Percentiles rank a stretch among this genome's conserved stretches.
Evolutionary conservation across 2,329 filamentous ascomycete genomes (phyloP).

Genomic region (Pseudopithomyces chartarum): DNA sequence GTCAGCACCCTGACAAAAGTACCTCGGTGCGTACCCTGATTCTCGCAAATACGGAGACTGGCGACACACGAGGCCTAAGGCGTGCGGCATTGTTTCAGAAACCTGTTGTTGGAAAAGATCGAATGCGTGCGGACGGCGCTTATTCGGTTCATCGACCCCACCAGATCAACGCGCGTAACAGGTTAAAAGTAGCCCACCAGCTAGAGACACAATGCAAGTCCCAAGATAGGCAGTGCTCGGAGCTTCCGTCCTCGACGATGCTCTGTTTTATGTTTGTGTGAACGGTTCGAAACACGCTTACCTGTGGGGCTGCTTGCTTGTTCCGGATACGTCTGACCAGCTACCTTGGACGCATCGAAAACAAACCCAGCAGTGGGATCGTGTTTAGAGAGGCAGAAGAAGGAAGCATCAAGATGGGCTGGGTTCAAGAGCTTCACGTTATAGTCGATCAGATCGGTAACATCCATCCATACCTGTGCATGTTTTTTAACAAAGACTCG

Average conservation of each 20-base stretch:
- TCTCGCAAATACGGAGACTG: slow-evolving; percentile 6
- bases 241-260: neutral
- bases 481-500: slow-evolving; percentile 12
- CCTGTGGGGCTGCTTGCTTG: slow-evolving; percentile 21
- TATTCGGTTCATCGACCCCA: slow-evolving; percentile 2
- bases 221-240: neutral
- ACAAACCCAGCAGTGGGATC: slow-evolving; percentile 81
- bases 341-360: slow-evolving; percentile 73
- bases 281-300: neutral
- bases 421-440: slow-evolving; percentile 74
- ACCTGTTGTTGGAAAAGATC: neutral
- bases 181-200: neutral
- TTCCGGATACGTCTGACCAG: slow-evolving; percentile 66
- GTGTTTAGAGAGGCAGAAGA: slow-evolving; percentile 74
- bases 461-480: slow-evolving; percentile 71
- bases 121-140: neutral
- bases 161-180: neutral
- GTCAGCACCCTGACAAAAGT: slow-evolving; percentile 19
- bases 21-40: neutral
- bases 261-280: neutral
- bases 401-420: slow-evolving; percentile 68
- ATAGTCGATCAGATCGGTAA: slow-evolving; percentile 84
- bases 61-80: neutral
- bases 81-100: neutral
- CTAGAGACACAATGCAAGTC: neutral